Evolutionary conservation across 2,329 filamentous ascomycete species (phyloP), one percentile per base, ranked within the genome.

Genomic region (Trichoderma harzianum): DNA sequence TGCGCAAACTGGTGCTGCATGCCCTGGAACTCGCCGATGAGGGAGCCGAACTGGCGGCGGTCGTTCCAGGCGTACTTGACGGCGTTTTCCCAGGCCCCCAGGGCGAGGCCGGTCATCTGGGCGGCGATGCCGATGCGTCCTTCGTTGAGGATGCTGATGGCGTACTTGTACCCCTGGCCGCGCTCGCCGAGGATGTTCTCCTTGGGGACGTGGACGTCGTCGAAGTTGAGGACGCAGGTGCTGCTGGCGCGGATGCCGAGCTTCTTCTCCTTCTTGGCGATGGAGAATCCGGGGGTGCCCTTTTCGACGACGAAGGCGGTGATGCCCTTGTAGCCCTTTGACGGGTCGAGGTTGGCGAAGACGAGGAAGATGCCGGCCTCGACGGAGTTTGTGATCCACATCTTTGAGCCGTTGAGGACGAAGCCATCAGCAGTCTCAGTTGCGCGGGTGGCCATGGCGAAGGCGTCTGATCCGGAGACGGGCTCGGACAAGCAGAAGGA

Each of bases 201-300:
- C 82, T 91, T 91, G 73, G 96, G 94, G 51, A 99, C 88, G 79
- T 95, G 89, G 67, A 98, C 94, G 78, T 99, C 96, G 83, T 99
- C 96, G 78, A 99, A 97, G 87, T 93, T 98, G 82, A 99, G 87
- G 74, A 98, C 95, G 83, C 96, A 99, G 36, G 96, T 99, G 84
- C 93, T 97, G 84, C 93, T 97, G 69, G 96, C 96, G 79, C 89
- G 92, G 85, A 99, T 99, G 72, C 96, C 96, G 63, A 99, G 91
- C 87, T 99, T 99, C 92, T 98, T 98, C 87, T 99, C 96, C 87
- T 99, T 99, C 89, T 99, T 99, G 53, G 96, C 94, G 78, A 99
- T 97, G 73, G 89, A 91, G 86, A 99, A 98, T 39, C 96, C 96
- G 70, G 92, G 91, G 64, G 90, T 93, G 78, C 87, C 91, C 86